Percentiles rank a stretch among this genome's conserved stretches.
Evolutionary conservation across 176 grass and related monocot species (phyloP).

Genomic region (Poa annua): DNA sequence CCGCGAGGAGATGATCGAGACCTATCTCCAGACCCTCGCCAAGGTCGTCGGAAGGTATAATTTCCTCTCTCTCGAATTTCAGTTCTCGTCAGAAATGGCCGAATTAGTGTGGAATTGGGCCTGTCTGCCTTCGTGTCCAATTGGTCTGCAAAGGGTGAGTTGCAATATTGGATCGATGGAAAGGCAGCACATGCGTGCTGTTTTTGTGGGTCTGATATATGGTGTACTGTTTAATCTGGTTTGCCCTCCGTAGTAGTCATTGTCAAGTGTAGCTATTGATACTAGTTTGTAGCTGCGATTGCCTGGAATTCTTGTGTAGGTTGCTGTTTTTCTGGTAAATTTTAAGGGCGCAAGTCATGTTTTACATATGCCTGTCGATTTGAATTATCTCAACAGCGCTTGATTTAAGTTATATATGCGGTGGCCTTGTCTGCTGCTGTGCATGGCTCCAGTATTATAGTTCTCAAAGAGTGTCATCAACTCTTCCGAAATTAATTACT

Average conservation of each 20-base stretch:
- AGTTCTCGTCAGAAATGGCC: not conserved
- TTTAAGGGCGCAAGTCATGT: not conserved
- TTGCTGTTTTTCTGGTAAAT: not conserved
- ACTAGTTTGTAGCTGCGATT: not conserved
- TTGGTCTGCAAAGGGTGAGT: not conserved
- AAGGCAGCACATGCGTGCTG: not conserved
- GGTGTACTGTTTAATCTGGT: not conserved
- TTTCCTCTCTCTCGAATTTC: not conserved
- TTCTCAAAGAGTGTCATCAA: not conserved
- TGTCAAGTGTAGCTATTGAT: not conserved
- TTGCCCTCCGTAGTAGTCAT: not conserved
- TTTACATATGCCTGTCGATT: not conserved
- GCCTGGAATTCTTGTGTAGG: not conserved
- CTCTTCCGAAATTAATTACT: not conserved
- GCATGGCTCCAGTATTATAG: not conserved
- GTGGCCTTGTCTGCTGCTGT: not conserved
- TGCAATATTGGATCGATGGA: not conserved
- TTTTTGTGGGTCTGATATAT: not conserved
- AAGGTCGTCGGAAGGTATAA: conserved; percentile 91
- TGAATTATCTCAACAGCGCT: conserved; percentile 4
- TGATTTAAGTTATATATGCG: not conserved
- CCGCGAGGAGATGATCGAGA: conserved; percentile 95
- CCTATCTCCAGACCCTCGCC: conserved; percentile 86
- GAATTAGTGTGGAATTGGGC: not conserved
- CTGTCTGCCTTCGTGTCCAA: not conserved